Evolutionary conservation across 306 rosid species (phyloP).

Genomic region (Vicia villosa): DNA sequence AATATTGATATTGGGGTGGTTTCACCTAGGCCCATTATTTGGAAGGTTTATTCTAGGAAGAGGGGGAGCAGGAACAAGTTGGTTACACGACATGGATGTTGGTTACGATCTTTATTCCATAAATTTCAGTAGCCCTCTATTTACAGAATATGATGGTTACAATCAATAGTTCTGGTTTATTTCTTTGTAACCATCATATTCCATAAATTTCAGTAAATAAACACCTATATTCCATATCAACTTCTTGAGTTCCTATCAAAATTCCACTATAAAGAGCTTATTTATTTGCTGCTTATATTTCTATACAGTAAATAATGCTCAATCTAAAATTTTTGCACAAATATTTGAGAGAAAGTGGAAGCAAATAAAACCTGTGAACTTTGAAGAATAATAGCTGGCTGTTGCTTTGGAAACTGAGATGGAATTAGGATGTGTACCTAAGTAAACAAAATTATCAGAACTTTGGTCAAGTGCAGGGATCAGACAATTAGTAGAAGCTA

Average conservation of each 20-base stretch:
- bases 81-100: background rate
- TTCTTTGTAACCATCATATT: background rate
- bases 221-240: background rate
- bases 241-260: background rate
- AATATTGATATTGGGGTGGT: background rate
- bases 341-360: slow-evolving; percentile 15
- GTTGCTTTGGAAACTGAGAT: slow-evolving; percentile 93
- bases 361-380: slow-evolving; percentile 79
- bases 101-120: no score
- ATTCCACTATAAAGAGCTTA: background rate
- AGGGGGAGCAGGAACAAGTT: background rate
- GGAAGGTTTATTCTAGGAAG: background rate
- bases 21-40: background rate
- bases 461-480: slow-evolving; percentile 6
- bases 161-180: background rate
- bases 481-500: slow-evolving; percentile 9
- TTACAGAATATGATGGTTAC: no score
- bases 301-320: slow-evolving; percentile 2
- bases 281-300: background rate
- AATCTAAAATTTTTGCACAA: background rate
- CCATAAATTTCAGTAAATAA: background rate
- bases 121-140: no score
- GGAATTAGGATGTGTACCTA: slow-evolving; percentile 75
- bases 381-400: slow-evolving; percentile 77
- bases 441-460: slow-evolving; percentile 38